Percentiles rank a stretch among this genome's conserved stretches.
Evolutionary conservation across 495 filamentous ascomycete genomes (phyloP).

Genomic region (Podospora pseudocomata): DNA sequence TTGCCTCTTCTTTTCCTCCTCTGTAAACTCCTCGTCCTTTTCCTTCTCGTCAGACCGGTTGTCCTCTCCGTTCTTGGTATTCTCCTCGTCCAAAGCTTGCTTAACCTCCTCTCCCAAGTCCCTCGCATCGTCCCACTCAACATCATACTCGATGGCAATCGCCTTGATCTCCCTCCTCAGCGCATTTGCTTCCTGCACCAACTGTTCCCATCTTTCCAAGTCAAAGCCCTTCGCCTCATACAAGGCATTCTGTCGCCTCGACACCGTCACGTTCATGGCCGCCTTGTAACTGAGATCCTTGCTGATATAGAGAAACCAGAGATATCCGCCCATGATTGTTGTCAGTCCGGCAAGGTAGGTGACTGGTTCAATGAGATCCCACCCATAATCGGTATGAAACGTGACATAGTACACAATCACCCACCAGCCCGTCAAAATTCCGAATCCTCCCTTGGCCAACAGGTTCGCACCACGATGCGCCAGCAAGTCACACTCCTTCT

Average conservation of each 20-base stretch:
- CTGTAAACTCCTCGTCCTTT: constrained; percentile 48
- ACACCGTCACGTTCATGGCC: constrained; percentile 82
- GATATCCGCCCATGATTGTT: constrained; percentile 81
- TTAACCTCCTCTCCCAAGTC: constrained; percentile 73
- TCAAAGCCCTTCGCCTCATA: constrained; percentile 76
- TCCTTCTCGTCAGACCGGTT: constrained; percentile 30
- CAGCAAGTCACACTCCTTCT: constrained; percentile 73
- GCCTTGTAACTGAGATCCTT: constrained; percentile 81
- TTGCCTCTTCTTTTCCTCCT: constrained; percentile 42
- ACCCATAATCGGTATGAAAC: constrained; percentile 74
- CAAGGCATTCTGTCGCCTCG: constrained; percentile 67
- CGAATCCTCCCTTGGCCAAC: constrained; percentile 76
- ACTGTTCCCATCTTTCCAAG: constrained; percentile 65
- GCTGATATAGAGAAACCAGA: constrained; percentile 94
- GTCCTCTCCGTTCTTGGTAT: constrained; percentile 37
- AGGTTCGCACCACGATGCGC: constrained; percentile 75
- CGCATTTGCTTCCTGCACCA: constrained; percentile 79
- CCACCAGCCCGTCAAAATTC: constrained; percentile 72
- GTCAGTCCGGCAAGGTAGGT: constrained; percentile 82
- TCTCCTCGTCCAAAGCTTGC: constrained; percentile 64
- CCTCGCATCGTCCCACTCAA: constrained; percentile 83
- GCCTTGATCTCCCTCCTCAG: constrained; percentile 75
- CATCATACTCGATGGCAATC: constrained; percentile 84
- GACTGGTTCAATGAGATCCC: constrained; percentile 90
- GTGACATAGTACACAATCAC: constrained; percentile 70